These are phyloP conservation scores for Sisymbrium irio DNA, from an alignment of 345 rosid species.

Conservation along the genomic window DNA sequence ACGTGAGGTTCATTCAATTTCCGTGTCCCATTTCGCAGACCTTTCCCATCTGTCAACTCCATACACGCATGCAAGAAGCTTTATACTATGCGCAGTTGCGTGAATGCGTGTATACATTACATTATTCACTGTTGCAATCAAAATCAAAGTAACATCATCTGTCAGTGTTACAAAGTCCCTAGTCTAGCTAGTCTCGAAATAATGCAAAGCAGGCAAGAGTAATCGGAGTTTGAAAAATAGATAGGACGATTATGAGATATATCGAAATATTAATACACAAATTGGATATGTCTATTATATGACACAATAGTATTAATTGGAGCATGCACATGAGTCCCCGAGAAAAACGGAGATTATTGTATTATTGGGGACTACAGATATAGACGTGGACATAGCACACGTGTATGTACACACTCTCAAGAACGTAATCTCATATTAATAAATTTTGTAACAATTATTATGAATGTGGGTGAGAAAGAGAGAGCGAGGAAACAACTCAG, in stretches of 20 bases:
- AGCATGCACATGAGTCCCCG: slow-evolving; percentile 37
- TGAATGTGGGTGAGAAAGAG: not conserved
- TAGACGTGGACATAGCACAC: slow-evolving; percentile 29
- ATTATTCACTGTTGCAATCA: slow-evolving; percentile 15
- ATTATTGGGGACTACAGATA: not conserved
- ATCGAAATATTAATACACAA: not conserved
- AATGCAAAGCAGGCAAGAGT: slow-evolving; percentile 15
- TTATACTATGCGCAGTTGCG: not conserved
- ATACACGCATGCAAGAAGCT: slow-evolving; percentile 28
- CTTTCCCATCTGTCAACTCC: slow-evolving; percentile 23
- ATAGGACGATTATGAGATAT: not conserved
- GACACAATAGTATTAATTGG: slow-evolving; percentile 16
- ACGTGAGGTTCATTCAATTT: slow-evolving; percentile 33
- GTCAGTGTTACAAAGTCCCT: slow-evolving; percentile 27
- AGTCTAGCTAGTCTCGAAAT: slow-evolving; percentile 27
- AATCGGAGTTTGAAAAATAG: slow-evolving; percentile 5
- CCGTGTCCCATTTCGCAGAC: slow-evolving; percentile 24
- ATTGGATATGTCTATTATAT: slow-evolving; percentile 9
- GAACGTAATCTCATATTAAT: not conserved
- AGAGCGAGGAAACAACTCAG: slow-evolving; percentile 21
- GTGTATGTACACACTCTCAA: slow-evolving; percentile 31
- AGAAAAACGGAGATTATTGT: slow-evolving; percentile 30
- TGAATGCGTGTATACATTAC: not conserved
- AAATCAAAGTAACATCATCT: slow-evolving; percentile 20
- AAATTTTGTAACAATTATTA: not conserved